Evolutionary conservation across 208 protist species (phyloP).

Genomic region (Acanthamoeba lenticulata): DNA sequence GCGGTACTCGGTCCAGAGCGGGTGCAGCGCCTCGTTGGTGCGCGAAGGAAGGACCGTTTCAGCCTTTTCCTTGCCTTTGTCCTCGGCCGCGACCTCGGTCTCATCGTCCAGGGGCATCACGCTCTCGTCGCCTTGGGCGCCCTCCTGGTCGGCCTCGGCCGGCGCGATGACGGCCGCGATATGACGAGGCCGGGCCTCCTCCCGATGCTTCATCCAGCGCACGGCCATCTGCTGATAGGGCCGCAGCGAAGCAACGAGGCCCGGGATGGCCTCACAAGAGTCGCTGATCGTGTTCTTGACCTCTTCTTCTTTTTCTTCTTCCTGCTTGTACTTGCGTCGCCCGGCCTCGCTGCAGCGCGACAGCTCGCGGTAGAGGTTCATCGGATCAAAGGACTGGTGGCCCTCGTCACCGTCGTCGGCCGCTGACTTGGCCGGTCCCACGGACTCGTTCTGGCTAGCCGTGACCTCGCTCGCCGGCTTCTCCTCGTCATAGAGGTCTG

Average conservation of each 20-base stretch:
- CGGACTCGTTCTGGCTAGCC: neutral
- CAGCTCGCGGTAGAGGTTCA: conserved; percentile 30
- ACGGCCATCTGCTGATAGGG: conserved; percentile 33
- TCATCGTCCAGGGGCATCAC: neutral
- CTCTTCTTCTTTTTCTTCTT: too few species aligned
- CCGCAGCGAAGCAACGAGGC: conserved; percentile 25
- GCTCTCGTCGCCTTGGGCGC: neutral
- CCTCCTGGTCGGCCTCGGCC: neutral
- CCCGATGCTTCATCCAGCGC: conserved; percentile 37
- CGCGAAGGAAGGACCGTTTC: neutral
- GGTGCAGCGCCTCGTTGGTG: neutral
- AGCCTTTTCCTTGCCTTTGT: conserved; percentile 35
- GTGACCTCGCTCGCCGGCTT: neutral
- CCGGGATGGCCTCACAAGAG: too few species aligned
- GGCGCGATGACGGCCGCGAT: too few species aligned
- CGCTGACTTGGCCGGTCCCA: too few species aligned
- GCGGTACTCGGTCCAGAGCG: neutral
- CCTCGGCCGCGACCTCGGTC: neutral
- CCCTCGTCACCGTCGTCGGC: neutral
- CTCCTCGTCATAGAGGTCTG: neutral
- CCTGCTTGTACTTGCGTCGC: too few species aligned
- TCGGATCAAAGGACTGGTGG: conserved; percentile 2
- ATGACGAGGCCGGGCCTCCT: too few species aligned
- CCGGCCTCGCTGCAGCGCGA: conserved; percentile 2
- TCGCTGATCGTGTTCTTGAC: too few species aligned